Evolutionary conservation across 169 alveolate species (phyloP).

Genomic region (Eimeria acervulina): DNA sequence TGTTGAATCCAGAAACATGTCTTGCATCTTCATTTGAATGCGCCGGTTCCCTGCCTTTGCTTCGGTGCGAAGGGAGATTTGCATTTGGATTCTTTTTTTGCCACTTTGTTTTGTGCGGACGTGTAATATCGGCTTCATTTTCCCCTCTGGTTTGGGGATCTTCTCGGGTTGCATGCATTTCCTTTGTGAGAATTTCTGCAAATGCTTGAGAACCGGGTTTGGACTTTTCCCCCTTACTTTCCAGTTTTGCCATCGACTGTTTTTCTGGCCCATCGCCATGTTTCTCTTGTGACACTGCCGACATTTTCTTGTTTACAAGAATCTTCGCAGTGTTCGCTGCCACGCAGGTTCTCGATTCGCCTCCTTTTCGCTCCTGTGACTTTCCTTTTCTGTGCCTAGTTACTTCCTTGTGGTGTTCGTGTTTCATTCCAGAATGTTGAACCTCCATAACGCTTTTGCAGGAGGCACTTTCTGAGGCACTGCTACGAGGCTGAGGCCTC

Average conservation of each 20-base stretch:
- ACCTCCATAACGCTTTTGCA: not conserved
- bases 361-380: not conserved
- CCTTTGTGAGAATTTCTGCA: not conserved
- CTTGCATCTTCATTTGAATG: not conserved
- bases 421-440: not conserved
- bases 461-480: not conserved
- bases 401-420: not conserved
- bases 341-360: not conserved
- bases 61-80: not conserved
- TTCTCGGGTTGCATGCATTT: not conserved
- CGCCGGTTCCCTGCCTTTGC: not conserved
- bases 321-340: not conserved
- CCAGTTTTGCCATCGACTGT: not conserved
- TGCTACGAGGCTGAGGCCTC: not conserved
- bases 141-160: not conserved
- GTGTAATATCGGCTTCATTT: not conserved
- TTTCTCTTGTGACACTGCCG: not conserved
- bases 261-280: no score
- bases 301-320: no score
- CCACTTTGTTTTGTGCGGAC: not conserved
- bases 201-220: not conserved
- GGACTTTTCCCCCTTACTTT: not conserved
- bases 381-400: not conserved
- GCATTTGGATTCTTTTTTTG: not conserved
- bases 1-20: not conserved